Base-by-base conservation (phyloP, 495 filamentous ascomycete species). In the Podospora conica region DNA sequence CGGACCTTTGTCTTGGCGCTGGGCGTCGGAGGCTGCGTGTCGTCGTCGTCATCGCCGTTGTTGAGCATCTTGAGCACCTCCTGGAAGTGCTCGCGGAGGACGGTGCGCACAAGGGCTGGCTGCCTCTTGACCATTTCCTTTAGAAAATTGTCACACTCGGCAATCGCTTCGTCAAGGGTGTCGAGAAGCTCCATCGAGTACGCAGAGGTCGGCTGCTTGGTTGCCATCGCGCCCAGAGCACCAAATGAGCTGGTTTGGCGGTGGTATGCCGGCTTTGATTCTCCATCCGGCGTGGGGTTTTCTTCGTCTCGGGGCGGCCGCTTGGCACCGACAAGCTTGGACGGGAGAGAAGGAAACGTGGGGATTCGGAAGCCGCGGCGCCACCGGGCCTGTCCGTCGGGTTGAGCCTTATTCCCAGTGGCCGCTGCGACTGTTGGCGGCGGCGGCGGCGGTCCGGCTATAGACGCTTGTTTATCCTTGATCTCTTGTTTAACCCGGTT, bases 71-170 rank as follows among this genome's bases (percentile, higher is more conserved):
- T 69, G 2, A 79, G 60, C 3, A 79, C 68, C 23, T 76, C 73
- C 63, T 79, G 77, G 61, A 79, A 71, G 55, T 79, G 77, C 61
- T 74, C 72, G 8, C 77, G 74, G 18, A 79, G 33, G 3, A 79
- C 75, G 48, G 73, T 66, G 3, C 65, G 64, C 9, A 78, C 69
- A 1, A 78, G 71, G 23, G 73, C 74, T 12, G 69, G 73, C 27
- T 71, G 61, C 23, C 54, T 31, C 0, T 18, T 22, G 8, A 53
- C 12, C 27, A 57, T 23, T 6, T 58, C 12, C 24, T 58, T 58
- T 7, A 82, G 70, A 21, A 73, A 74, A 0, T 55, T 18, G 63
- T 80, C 74, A 58, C 68, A 73, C 27, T 71, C 24, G 18, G 74
- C 72, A 9, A 83, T 59, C 0, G 73, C 74, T 1, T 73, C 74